These are phyloP conservation scores for Scopulariopsis brevicaulis DNA, from an alignment of 2,329 filamentous ascomycete species.

Conservation along the genomic window DNA sequence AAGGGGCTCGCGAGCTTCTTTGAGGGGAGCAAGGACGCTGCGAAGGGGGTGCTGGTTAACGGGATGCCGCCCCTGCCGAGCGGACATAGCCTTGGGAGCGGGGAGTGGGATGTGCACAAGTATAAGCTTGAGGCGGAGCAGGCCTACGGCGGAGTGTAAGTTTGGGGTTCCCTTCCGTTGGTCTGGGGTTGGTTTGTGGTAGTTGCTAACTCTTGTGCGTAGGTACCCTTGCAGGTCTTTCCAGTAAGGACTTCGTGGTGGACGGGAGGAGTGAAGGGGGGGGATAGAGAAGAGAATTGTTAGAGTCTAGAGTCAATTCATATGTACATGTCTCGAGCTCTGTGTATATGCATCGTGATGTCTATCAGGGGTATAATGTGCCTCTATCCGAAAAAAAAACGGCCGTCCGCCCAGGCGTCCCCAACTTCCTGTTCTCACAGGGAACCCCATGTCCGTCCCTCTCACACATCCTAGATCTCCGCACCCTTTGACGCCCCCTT, in stretches of 20 bases:
- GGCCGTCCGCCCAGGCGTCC: neutral
- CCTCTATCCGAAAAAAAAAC: neutral
- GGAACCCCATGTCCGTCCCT: too few species aligned
- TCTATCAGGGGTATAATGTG: neutral
- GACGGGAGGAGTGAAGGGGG: conserved; percentile 10
- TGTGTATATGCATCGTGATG: neutral
- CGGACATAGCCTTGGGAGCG: conserved; percentile 45
- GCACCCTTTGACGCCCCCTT: neutral
- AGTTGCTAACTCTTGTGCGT: conserved; percentile 16
- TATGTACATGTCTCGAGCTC: neutral
- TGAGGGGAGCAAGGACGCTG: conserved; percentile 51
- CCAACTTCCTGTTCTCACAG: too few species aligned
- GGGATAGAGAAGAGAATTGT: neutral
- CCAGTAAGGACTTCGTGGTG: conserved; percentile 22
- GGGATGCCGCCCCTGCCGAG: conserved; percentile 82
- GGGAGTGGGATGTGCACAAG: conserved; percentile 55
- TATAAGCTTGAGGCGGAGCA: conserved; percentile 54
- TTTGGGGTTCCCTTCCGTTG: conserved; percentile 12
- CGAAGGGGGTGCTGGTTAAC: conserved; percentile 54
- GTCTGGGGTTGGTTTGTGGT: conserved; percentile 2
- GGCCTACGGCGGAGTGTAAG: conserved; percentile 60
- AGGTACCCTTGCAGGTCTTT: conserved; percentile 57
- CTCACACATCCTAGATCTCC: neutral
- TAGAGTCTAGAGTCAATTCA: neutral
- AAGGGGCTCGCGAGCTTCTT: conserved; percentile 64